A percentile compares a stretch with the other conserved stretches of the same genome.
phyloP scores from a whole-genome alignment of 352 stramenopile genomes.

The Phytophthora ohioensis region DNA sequence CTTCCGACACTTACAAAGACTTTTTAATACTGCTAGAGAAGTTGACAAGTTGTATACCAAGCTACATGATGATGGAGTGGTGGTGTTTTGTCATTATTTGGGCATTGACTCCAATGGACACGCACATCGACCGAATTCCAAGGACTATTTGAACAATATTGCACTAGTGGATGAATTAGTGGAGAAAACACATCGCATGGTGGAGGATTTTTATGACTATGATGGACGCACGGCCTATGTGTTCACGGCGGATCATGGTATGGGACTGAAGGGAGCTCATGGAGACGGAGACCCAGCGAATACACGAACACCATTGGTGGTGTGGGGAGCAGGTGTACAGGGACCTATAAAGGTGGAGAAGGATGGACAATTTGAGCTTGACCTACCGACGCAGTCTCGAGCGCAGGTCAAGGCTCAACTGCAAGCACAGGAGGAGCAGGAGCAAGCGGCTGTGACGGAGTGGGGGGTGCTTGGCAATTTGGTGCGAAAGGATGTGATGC shows the following conservation, averaged over 20 bases:
- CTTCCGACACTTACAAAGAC: constrained; percentile 53
- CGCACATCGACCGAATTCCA: constrained; percentile 77
- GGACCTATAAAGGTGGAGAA: constrained; percentile 23
- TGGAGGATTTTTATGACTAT: constrained; percentile 77
- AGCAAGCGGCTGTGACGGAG: constrained; percentile 46
- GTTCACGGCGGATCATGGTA: constrained; percentile 88
- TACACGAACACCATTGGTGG: constrained; percentile 82
- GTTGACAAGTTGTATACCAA: constrained; percentile 38
- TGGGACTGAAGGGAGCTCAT: constrained; percentile 86
- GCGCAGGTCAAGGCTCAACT: constrained; percentile 68
- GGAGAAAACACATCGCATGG: constrained; percentile 57
- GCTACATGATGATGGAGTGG: constrained; percentile 51
- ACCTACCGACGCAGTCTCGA: constrained; percentile 77
- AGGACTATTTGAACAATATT: constrained; percentile 88
- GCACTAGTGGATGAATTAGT: constrained; percentile 83
- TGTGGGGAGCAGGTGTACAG: constrained; percentile 79
- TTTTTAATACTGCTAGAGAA: constrained; percentile 43
- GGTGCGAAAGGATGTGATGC: constrained; percentile 83
- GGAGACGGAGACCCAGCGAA: constrained; percentile 84
- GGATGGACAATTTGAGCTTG: constrained; percentile 50
- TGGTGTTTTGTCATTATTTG: constrained; percentile 88
- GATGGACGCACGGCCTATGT: constrained; percentile 81
- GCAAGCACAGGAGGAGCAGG: constrained; percentile 57
- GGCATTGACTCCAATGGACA: constrained; percentile 91
- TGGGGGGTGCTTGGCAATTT: constrained; percentile 60